Evolutionary conservation across 1,284 basidiomycete genomes (phyloP).

Genomic region (Pterulicium gracile): DNA sequence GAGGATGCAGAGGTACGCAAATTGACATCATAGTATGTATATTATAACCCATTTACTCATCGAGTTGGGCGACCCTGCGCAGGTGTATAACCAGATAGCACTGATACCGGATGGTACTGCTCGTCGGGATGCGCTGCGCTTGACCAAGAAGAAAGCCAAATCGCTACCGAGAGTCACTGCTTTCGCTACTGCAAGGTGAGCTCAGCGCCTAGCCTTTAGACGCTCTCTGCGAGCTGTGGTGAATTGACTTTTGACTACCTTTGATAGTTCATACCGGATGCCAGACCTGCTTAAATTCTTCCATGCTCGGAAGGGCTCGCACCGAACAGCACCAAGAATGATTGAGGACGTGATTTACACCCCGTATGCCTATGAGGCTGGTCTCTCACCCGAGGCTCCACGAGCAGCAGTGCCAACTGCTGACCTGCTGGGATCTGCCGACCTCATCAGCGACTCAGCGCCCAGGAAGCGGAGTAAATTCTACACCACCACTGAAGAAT

Average conservation of each 20-base stretch:
- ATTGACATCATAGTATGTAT: neutral
- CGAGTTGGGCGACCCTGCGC: constrained; percentile 3
- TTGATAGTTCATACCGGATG: constrained; percentile 74
- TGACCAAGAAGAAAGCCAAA: constrained; percentile 93
- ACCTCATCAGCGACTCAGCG: constrained; percentile 35
- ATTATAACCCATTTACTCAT: constrained; percentile 7
- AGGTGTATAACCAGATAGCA: constrained; percentile 86
- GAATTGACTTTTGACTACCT: constrained; percentile 2
- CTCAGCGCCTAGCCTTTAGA: too few species aligned
- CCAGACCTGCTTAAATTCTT: constrained; percentile 83
- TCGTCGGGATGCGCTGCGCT: constrained; percentile 75
- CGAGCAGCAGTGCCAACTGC: constrained; percentile 27
- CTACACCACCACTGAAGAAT: constrained; percentile 53
- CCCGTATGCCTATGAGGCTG: constrained; percentile 62
- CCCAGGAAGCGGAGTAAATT: constrained; percentile 52
- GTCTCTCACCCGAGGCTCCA: constrained; percentile 17
- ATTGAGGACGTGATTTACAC: constrained; percentile 81
- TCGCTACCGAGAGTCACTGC: constrained; percentile 91
- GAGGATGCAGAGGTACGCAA: constrained; percentile 58
- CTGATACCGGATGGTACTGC: constrained; percentile 93
- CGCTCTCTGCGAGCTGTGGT: neutral
- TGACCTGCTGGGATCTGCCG: constrained; percentile 66
- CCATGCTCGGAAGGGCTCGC: constrained; percentile 68
- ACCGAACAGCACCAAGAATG: constrained; percentile 74
- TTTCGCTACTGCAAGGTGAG: constrained; percentile 86